Percentiles rank a stretch among this genome's conserved stretches.
phyloP scores from a whole-genome alignment of 768 basidiomycete genomes.

The Xanthoconium purpureum region DNA sequence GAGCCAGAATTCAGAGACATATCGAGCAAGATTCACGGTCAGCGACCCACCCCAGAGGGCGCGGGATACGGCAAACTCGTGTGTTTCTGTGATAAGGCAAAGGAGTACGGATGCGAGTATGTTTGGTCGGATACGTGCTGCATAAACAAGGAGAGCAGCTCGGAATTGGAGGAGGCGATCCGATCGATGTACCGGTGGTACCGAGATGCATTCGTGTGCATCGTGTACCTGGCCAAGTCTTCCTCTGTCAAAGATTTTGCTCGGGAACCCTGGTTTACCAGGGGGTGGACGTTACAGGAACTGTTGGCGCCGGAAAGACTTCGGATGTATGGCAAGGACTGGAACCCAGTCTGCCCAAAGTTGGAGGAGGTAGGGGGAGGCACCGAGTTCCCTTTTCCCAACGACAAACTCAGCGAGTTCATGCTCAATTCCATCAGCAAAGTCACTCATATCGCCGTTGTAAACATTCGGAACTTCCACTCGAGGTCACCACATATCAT shows the following conservation, averaged over 20 bases:
- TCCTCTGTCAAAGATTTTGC: neutral
- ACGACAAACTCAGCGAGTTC: slow-evolving; percentile 11
- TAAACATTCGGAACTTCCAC: slow-evolving; percentile 1
- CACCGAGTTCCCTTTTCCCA: slow-evolving; percentile 3
- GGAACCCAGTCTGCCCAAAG: slow-evolving; percentile 4
- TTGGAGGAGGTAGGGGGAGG: neutral
- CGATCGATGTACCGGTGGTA: slow-evolving; percentile 16
- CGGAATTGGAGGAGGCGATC: slow-evolving; percentile 12
- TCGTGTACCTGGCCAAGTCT: slow-evolving; percentile 10
- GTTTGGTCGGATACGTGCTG: slow-evolving; percentile 26
- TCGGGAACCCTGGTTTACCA: slow-evolving; percentile 9
- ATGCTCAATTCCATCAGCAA: slow-evolving; percentile 1
- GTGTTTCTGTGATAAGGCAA: slow-evolving; percentile 14
- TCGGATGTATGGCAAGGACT: slow-evolving; percentile 9
- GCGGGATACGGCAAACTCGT: slow-evolving; percentile 11
- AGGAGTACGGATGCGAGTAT: slow-evolving; percentile 12
- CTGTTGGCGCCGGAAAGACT: slow-evolving; percentile 10
- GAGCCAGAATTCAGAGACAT: slow-evolving; percentile 15
- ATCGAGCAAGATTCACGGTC: slow-evolving; percentile 1
- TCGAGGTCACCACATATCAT: neutral
- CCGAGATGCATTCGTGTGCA: slow-evolving; percentile 11
- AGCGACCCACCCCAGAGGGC: neutral
- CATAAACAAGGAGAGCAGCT: slow-evolving; percentile 13
- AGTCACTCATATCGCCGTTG: neutral
- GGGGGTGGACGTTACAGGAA: slow-evolving; percentile 15